Evolutionary conservation across 306 rosid genomes (phyloP), one percentile per base, ranked within the genome.

Genomic region (Quercus suber): DNA sequence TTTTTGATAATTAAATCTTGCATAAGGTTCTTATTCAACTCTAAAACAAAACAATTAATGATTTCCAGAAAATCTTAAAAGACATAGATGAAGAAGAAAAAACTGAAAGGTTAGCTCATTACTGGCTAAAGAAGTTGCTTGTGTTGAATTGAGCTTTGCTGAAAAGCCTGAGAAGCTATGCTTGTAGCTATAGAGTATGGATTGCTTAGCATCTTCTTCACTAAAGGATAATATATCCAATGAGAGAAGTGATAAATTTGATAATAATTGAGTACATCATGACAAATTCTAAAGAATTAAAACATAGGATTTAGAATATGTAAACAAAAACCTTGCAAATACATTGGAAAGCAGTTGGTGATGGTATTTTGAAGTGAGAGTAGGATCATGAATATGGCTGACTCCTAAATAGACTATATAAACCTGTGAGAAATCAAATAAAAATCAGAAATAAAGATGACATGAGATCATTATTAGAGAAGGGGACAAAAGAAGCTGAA

Each of bases 161-260:
- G 93, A 87, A 78, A 89, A 87, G 71, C 93, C 93, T 19, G 93
- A 89, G 84, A 89, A 80, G 57, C 88, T 81, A 65, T 81, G 80
- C 79, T 83, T 87, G 89, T 89, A 89, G 82, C 89, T 89, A 72
- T 89, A 87, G 61, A 89, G 79, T 86, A 89, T 83, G 73, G 90
- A 83, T 58, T 56, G 57, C 31, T 82, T 72, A 19, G 89, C 89
- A 70, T 85, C 93, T 79, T 87, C 86, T 77, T 83, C 82, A 76
- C 93, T 89, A 76, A 57, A 79, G 71, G 14, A 73, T 56, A 51
- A 52, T 25, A 30, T 71, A 45, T 55, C 45, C 55, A 71, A 63
- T 59, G 4, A 70, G 25, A 53, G 18, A 73, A 35, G 55, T 58
- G 77, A 59, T 64, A 35, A 21, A 6, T 18, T 23, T 33, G 51